These are phyloP conservation scores for Solanum sitiens DNA, from an alignment of 257 asterid genomes.

Conservation along the genomic window DNA sequence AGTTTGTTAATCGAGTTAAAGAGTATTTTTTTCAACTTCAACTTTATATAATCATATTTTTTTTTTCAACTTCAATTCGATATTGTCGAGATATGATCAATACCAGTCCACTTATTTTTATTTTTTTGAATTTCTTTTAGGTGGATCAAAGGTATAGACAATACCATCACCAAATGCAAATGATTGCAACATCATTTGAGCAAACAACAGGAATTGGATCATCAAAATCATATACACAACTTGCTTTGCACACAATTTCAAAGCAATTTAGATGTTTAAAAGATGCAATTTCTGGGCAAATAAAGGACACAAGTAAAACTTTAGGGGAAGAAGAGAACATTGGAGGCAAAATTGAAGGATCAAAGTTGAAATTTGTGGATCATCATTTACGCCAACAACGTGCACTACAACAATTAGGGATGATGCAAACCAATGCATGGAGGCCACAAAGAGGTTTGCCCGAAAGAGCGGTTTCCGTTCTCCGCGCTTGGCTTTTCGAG, in stretches of 20 bases:
- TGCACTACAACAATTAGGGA: conserved; percentile 47
- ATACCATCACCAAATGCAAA: conserved; percentile 58
- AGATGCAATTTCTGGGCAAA: conserved; percentile 42
- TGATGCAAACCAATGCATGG: conserved; percentile 45
- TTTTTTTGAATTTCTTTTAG: conserved; percentile 5
- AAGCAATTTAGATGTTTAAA: conserved; percentile 61
- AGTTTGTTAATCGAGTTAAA: not conserved
- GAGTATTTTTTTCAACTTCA: not conserved
- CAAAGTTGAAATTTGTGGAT: conserved; percentile 39
- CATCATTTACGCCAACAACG: conserved; percentile 41
- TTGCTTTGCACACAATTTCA: conserved; percentile 48
- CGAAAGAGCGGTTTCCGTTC: conserved; percentile 36
- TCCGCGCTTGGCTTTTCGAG: conserved; percentile 55
- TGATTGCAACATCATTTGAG: conserved; percentile 42
- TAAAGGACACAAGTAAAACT: conserved; percentile 29
- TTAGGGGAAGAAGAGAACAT: conserved; percentile 34
- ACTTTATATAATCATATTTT: not conserved
- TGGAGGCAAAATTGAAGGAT: conserved; percentile 25
- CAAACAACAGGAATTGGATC: conserved; percentile 63
- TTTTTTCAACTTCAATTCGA: not conserved
- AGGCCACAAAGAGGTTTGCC: conserved; percentile 46
- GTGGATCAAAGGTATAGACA: conserved; percentile 64
- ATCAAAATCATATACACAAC: conserved; percentile 46
- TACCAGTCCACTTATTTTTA: not conserved
- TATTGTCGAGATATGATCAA: not conserved